phyloP scores from a whole-genome alignment of 2,329 filamentous ascomycete species.

The Cladobotryum protrusum region DNA sequence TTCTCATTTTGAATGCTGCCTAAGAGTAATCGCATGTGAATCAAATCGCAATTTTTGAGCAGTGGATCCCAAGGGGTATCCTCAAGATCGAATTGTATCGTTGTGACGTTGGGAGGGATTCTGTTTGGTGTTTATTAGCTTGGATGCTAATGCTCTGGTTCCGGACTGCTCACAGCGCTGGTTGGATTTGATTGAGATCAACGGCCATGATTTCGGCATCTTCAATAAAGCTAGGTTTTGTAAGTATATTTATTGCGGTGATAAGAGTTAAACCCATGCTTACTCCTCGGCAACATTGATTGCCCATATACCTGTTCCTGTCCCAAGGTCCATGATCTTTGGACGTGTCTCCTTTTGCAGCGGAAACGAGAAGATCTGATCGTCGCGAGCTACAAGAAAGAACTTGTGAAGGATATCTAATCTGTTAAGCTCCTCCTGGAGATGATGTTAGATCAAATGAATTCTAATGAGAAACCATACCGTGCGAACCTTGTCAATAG shows the following conservation, averaged over 20 bases:
- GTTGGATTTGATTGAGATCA: constrained; percentile 36
- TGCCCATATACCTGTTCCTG: constrained; percentile 87
- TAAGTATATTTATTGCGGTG: neutral
- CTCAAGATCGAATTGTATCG: constrained; percentile 68
- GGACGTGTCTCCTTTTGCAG: constrained; percentile 16
- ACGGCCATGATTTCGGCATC: constrained; percentile 31
- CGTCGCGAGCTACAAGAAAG: constrained; percentile 57
- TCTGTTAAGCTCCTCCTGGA: constrained; percentile 64
- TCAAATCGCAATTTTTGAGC: constrained; percentile 62
- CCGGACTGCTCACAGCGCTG: constrained; percentile 27
- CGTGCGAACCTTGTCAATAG: constrained; percentile 49
- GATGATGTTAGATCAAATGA: constrained; percentile 13
- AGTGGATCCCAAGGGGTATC: constrained; percentile 53
- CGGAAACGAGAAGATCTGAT: constrained; percentile 22
- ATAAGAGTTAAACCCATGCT: constrained; percentile 22
- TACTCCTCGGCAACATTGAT: constrained; percentile 73
- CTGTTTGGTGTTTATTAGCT: constrained; percentile 36
- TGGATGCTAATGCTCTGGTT: too few species aligned
- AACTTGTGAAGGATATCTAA: constrained; percentile 79
- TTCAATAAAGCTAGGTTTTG: constrained; percentile 15
- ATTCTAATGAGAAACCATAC: neutral
- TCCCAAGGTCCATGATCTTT: constrained; percentile 63
- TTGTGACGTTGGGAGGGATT: constrained; percentile 55
- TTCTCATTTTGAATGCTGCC: constrained; percentile 63
- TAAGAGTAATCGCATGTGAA: constrained; percentile 73